Evolutionary conservation across 2,329 filamentous ascomycete genomes (phyloP).

Genomic region (Colletotrichum orchidophilum): DNA sequence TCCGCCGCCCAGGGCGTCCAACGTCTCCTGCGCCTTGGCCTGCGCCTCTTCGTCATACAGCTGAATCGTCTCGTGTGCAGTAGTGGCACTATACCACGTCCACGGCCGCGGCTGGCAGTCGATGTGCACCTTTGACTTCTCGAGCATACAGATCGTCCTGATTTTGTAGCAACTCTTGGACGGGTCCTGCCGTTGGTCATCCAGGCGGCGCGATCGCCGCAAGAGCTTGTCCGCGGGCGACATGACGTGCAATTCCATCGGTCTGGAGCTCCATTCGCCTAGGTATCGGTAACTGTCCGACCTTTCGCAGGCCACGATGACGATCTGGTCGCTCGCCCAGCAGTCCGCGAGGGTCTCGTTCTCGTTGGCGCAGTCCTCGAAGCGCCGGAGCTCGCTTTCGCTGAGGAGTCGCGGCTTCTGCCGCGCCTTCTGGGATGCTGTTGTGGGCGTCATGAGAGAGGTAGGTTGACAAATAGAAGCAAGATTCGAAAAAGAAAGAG

Average conservation of each 20-base stretch:
- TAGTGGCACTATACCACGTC: too few species aligned
- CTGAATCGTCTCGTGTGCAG: neutral
- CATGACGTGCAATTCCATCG: neutral
- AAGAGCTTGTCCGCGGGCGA: neutral
- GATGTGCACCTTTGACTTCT: neutral
- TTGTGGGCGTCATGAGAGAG: conserved; percentile 36
- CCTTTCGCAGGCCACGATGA: neutral
- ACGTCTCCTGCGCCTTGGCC: neutral
- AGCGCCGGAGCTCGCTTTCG: neutral
- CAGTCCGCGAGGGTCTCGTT: conserved; percentile 7
- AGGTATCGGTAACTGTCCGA: neutral
- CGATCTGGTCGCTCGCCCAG: neutral
- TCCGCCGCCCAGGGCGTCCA: neutral
- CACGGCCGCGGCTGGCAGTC: neutral
- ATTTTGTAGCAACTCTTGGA: neutral
- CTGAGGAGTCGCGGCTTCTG: conserved; percentile 1
- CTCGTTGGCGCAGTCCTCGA: conserved; percentile 6
- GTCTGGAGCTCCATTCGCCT: neutral
- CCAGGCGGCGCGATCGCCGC: neutral
- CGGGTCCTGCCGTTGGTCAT: neutral
- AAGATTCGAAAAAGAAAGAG: too few species aligned
- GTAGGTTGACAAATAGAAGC: neutral
- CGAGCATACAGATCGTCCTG: neutral
- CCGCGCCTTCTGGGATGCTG: conserved; percentile 29
- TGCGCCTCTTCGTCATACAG: neutral